A percentile compares a stretch with the other conserved stretches of the same genome.
Conservation (phyloP, 1,139 yeast genomes). For the Sugiyamaella paludigena region DNA sequence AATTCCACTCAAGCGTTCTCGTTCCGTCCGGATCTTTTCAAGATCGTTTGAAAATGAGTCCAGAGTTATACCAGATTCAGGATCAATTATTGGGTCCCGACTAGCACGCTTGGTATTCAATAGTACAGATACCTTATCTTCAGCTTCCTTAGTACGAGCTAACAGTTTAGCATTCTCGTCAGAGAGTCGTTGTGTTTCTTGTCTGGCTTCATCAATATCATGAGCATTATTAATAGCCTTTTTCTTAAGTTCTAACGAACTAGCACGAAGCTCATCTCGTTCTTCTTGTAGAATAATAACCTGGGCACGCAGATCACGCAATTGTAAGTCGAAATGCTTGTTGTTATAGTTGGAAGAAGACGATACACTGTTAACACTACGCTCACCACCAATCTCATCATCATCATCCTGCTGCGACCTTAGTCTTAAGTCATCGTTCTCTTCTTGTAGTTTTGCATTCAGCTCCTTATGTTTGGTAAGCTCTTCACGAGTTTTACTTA, state of each 20-base stretch:
- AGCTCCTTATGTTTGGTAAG: conserved; percentile 56
- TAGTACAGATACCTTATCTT: conserved; percentile 13
- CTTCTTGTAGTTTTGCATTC: conserved; percentile 57
- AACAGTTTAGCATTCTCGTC: conserved; percentile 20
- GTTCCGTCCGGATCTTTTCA: conserved; percentile 27
- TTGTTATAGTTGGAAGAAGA: conserved; percentile 47
- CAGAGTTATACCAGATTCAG: conserved; percentile 29
- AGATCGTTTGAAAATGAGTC: conserved; percentile 27
- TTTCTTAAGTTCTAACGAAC: conserved; percentile 35
- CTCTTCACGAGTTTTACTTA: conserved; percentile 71
- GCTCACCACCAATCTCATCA: conserved; percentile 37
- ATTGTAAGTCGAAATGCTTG: conserved; percentile 72
- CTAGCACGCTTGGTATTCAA: conserved; percentile 15
- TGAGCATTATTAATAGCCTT: conserved; percentile 34
- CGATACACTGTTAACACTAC: conserved; percentile 19
- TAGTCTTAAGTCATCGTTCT: conserved; percentile 59
- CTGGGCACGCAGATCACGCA: conserved; percentile 83
- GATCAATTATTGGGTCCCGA: conserved; percentile 20
- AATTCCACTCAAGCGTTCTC: conserved; percentile 24
- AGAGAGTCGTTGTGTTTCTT: conserved; percentile 23
- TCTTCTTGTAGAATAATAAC: conserved; percentile 77
- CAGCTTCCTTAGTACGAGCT: conserved; percentile 17
- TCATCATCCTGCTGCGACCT: conserved; percentile 45
- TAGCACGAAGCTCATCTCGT: conserved; percentile 70
- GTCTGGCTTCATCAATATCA: conserved; percentile 30